Evolutionary conservation across 2,329 filamentous ascomycete genomes (phyloP).

Genomic region (Thyridium curvatum): DNA sequence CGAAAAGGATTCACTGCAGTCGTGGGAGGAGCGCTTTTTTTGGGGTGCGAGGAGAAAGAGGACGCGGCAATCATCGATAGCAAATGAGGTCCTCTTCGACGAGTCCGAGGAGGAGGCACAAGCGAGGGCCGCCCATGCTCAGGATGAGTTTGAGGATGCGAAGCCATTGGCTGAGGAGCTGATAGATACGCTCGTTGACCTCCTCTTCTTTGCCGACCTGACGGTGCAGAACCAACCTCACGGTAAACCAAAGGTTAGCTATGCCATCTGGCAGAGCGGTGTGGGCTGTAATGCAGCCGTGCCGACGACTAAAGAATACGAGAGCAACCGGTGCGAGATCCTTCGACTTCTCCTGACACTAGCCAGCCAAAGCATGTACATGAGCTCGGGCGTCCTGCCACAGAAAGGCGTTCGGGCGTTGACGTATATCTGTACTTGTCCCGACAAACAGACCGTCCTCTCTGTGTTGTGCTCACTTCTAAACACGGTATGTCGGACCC

Average conservation of each 20-base stretch:
- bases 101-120: slow-evolving; percentile 50
- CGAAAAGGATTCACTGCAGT: slow-evolving; percentile 73
- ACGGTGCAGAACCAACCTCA: slow-evolving; percentile 70
- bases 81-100: slow-evolving; percentile 78
- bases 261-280: slow-evolving; percentile 96
- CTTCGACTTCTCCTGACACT: slow-evolving; percentile 79
- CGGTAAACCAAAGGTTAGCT: slow-evolving; percentile 74
- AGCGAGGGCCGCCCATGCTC: slow-evolving; percentile 33
- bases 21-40: slow-evolving; percentile 92
- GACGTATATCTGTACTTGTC: slow-evolving; percentile 80
- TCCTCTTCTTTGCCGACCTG: slow-evolving; percentile 88
- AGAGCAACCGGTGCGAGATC: slow-evolving; percentile 89
- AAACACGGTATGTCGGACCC: slow-evolving; percentile 81
- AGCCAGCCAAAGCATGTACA: slow-evolving; percentile 89
- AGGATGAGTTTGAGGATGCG: slow-evolving; percentile 68
- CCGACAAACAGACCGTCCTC: slow-evolving; percentile 86
- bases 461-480: slow-evolving; percentile 87
- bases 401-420: slow-evolving; percentile 77
- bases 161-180: slow-evolving; percentile 90
- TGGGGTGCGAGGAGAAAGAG: slow-evolving; percentile 72
- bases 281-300: slow-evolving; percentile 91
- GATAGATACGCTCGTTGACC: slow-evolving; percentile 80
- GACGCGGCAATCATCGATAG: slow-evolving; percentile 58
- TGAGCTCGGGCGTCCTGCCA: slow-evolving; percentile 71
- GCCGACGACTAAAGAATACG: slow-evolving; percentile 82